These are phyloP conservation scores for Pulveroboletus sp. DNA, from an alignment of 768 basidiomycete species.

Conservation along the genomic window DNA sequence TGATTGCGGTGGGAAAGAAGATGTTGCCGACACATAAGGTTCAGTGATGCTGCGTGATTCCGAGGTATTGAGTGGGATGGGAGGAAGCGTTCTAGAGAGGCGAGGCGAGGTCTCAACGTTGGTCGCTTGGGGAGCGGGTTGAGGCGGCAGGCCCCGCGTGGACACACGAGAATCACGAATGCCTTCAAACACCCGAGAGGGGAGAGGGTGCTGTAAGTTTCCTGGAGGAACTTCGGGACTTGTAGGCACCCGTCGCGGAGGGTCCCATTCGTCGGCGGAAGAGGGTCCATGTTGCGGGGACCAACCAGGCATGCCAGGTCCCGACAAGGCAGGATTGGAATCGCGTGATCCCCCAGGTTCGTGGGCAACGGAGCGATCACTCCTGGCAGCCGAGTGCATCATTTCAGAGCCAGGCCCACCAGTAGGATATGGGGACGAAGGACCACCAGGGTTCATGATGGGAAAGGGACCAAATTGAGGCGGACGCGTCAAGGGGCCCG, in stretches of 20 bases:
- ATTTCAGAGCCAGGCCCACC: constrained; percentile 9
- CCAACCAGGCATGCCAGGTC: constrained; percentile 53
- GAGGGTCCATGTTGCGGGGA: constrained; percentile 14
- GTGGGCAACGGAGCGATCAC: constrained; percentile 6
- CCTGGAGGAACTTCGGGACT: constrained; percentile 8
- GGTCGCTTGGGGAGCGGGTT: constrained; percentile 2
- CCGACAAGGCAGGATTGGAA: constrained; percentile 41
- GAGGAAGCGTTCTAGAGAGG: constrained; percentile 29
- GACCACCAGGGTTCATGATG: constrained; percentile 36
- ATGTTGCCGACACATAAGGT: constrained; percentile 19
- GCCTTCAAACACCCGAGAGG: constrained; percentile 7
- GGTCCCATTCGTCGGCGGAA: constrained; percentile 19
- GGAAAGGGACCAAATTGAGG: constrained; percentile 65
- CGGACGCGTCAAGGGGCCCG: constrained; percentile 47
- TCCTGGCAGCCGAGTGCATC: constrained; percentile 11
- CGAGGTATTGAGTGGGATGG: constrained; percentile 19
- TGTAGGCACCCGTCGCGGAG: constrained; percentile 7
- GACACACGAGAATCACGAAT: constrained; percentile 10
- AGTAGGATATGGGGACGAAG: constrained; percentile 15
- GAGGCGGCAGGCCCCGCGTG: constrained; percentile 12
- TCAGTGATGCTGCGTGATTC: constrained; percentile 15
- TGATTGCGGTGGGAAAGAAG: constrained; percentile 35
- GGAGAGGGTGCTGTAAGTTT: constrained; percentile 1
- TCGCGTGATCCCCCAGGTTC: constrained; percentile 31
- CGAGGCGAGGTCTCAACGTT: constrained; percentile 20